Percentiles rank a stretch among this genome's conserved stretches.
phyloP scores from a whole-genome alignment of 2,329 filamentous ascomycete genomes.

The Fusarium penzigii region DNA sequence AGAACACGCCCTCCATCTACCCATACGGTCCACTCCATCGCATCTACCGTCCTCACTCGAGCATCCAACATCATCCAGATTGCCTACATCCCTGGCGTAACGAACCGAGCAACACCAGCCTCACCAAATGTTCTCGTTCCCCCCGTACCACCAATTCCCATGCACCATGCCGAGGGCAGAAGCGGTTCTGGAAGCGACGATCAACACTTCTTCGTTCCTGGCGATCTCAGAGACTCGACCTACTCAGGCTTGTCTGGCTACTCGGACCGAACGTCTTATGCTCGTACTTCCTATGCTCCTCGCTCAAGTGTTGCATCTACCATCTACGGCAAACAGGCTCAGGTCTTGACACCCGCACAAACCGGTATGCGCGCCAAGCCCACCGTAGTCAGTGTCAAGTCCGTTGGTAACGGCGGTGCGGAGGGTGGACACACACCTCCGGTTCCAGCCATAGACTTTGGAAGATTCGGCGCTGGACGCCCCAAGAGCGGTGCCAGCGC shows the following conservation, averaged over 20 bases:
- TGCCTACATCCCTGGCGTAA: slow-evolving; percentile 96
- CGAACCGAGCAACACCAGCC: slow-evolving; percentile 83
- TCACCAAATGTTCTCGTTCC: slow-evolving; percentile 80
- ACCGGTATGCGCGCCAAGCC: slow-evolving; percentile 87
- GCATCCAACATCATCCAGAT: slow-evolving; percentile 99
- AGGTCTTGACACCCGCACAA: slow-evolving; percentile 79
- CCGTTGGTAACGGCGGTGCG: slow-evolving; percentile 56
- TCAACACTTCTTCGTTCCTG: slow-evolving; percentile 91
- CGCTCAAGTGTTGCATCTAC: slow-evolving; percentile 85
- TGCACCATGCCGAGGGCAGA: slow-evolving; percentile 52
- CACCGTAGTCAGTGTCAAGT: slow-evolving; percentile 90
- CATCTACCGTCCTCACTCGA: slow-evolving; percentile 90
- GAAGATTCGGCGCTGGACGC: slow-evolving; percentile 51
- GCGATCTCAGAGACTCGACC: slow-evolving; percentile 86
- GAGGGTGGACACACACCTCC: slow-evolving; percentile 62
- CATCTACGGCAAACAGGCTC: slow-evolving; percentile 88
- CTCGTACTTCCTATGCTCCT: slow-evolving; percentile 58
- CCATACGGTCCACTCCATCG: slow-evolving; percentile 86
- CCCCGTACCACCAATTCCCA: slow-evolving; percentile 91
- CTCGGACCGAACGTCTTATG: slow-evolving; percentile 63
- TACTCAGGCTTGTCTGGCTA: slow-evolving; percentile 75
- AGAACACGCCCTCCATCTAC: slow-evolving; percentile 69
- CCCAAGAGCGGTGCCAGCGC: slow-evolving; percentile 58
- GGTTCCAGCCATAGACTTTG: slow-evolving; percentile 70
- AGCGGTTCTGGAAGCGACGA: slow-evolving; percentile 63